phyloP scores from a whole-genome alignment of 306 rosid species.

The Cicer cuneatum region DNA sequence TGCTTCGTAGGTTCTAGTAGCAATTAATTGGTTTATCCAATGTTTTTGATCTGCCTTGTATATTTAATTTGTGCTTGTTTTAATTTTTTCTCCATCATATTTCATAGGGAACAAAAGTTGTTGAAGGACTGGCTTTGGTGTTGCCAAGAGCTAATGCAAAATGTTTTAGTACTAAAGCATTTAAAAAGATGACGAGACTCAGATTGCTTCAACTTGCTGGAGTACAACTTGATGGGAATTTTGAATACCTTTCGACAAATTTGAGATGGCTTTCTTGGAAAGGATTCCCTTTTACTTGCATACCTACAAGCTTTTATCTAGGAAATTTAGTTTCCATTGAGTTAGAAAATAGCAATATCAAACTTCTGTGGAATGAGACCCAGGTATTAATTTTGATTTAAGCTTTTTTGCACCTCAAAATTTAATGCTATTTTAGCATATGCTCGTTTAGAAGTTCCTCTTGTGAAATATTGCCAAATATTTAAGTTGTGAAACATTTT shows the following conservation, averaged over 20 bases:
- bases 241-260: not conserved
- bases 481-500: not conserved
- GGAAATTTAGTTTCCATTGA: not conserved
- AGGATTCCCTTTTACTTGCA: not conserved
- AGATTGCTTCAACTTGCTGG: constrained; percentile 13
- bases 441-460: not conserved
- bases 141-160: not conserved
- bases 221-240: constrained; percentile 22
- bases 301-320: not conserved
- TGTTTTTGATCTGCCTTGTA: not conserved
- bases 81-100: not conserved
- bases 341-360: constrained; percentile 16
- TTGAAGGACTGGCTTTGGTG: not conserved
- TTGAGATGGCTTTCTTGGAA: not conserved
- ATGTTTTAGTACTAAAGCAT: not conserved
- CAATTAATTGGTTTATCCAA: not conserved
- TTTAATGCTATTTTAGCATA: not conserved
- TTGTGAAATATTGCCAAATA: not conserved
- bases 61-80: too few relatives aligned
- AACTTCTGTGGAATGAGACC: constrained; percentile 20
- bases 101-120: not conserved
- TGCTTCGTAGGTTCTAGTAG: too few relatives aligned
- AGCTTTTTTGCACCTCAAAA: not conserved
- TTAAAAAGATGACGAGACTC: constrained; percentile 19
- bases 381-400: constrained; percentile 28